Evolutionary conservation across 257 asterid genomes (phyloP).

Genomic region (Ballota nigra): DNA sequence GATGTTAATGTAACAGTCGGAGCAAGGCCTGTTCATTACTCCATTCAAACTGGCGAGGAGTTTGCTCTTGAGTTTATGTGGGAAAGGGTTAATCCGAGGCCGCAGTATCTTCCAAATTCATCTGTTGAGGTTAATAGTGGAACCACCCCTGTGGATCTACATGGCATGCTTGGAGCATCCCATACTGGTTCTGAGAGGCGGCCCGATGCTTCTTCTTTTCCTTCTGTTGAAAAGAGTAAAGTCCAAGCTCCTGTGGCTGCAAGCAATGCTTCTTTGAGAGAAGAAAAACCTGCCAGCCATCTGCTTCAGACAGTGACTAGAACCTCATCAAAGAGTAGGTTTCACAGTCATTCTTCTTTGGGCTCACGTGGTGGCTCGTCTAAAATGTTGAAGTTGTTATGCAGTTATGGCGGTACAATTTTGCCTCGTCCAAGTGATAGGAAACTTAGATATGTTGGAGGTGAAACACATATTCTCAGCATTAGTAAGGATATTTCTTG

Average conservation of each 20-base stretch:
- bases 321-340: conserved; percentile 41
- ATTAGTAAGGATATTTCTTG: conserved; percentile 65
- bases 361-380: conserved; percentile 46
- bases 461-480: conserved; percentile 81
- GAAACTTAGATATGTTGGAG: conserved; percentile 92
- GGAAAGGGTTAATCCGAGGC: conserved; percentile 82
- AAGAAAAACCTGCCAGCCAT: conserved; percentile 40
- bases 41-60: conserved; percentile 97
- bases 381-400: conserved; percentile 58
- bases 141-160: conserved; percentile 48
- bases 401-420: conserved; percentile 90
- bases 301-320: conserved; percentile 44
- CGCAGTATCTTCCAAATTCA: conserved; percentile 51
- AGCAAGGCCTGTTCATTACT: conserved; percentile 73
- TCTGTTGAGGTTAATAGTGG: conserved; percentile 44
- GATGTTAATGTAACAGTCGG: conserved; percentile 45
- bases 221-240: conserved; percentile 43
- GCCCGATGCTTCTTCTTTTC: conserved; percentile 46
- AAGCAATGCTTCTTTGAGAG: conserved; percentile 37
- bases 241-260: conserved; percentile 46
- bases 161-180: conserved; percentile 53
- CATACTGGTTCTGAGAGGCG: conserved; percentile 44
- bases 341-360: conserved; percentile 42
- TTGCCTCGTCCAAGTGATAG: conserved; percentile 97
- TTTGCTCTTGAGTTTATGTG: conserved; percentile 92